phyloP scores from a whole-genome alignment of 176 grass and related monocot species.

The Triticum turgidum region DNA sequence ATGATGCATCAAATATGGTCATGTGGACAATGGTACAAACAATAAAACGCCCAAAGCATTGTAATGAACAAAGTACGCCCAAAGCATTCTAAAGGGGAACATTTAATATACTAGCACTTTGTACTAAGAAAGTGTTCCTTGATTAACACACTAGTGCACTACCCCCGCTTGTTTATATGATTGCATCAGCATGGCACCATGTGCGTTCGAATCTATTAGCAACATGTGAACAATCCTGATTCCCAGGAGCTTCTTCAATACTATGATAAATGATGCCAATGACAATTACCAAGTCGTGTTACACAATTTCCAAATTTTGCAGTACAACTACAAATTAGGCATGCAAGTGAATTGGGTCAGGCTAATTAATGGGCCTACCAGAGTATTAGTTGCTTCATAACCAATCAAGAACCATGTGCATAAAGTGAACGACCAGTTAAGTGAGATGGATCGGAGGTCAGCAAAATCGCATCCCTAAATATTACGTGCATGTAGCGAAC shows the following conservation, averaged over 20 bases:
- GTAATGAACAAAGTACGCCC: constrained; percentile 2
- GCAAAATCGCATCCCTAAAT: no score
- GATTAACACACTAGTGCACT: not conserved
- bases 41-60: not conserved
- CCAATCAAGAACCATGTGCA: not conserved
- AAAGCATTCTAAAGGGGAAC: not conserved
- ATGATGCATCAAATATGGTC: not conserved
- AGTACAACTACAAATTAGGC: not conserved
- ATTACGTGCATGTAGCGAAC: no score
- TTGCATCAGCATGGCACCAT: not conserved
- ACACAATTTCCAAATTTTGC: not conserved
- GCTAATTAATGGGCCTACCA: not conserved
- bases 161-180: not conserved
- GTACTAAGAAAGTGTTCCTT: not conserved
- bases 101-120: not conserved
- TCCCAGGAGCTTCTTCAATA: not conserved
- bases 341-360: not conserved
- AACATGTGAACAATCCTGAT: not conserved
- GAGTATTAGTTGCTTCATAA: not conserved
- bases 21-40: not conserved
- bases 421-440: not conserved
- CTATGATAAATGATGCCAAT: not conserved
- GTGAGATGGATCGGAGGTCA: not conserved
- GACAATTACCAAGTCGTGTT: not conserved
- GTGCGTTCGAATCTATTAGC: not conserved